These are phyloP conservation scores for Penicillium cosmopolitanum DNA, from an alignment of 495 filamentous ascomycete species.

Conservation along the genomic window DNA sequence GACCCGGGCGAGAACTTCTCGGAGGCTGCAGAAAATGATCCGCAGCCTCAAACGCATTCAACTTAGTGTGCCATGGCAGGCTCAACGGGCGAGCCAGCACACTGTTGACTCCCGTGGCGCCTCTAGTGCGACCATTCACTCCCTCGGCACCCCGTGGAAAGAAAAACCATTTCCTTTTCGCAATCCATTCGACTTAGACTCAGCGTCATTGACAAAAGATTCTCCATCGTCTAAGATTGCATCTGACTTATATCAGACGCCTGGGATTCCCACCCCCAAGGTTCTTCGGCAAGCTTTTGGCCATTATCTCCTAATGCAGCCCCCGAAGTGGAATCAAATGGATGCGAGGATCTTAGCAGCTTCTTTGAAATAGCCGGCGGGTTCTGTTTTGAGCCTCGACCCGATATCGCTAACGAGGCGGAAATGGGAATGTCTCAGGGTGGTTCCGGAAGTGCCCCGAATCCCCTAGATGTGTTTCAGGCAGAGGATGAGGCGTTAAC, in stretches of 20 bases:
- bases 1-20: constrained; percentile 40
- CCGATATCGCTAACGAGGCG: constrained; percentile 13
- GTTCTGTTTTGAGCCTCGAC: constrained; percentile 38
- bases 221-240: background rate
- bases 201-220: background rate
- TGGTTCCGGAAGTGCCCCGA: constrained; percentile 13
- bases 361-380: constrained; percentile 50
- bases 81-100: constrained; percentile 1
- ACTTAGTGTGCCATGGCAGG: constrained; percentile 19
- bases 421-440: constrained; percentile 17
- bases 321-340: constrained; percentile 24
- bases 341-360: constrained; percentile 46
- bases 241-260: constrained; percentile 14
- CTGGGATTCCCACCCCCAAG: constrained; percentile 13
- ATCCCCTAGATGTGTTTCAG: constrained; percentile 37
- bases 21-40: constrained; percentile 45
- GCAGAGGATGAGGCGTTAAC: constrained; percentile 49
- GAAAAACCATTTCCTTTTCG: background rate
- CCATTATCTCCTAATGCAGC: constrained; percentile 23
- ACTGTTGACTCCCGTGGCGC: background rate
- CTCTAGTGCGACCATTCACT: background rate
- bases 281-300: constrained; percentile 21
- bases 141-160: background rate
- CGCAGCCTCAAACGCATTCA: constrained; percentile 42
- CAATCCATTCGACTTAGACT: background rate